A percentile compares a stretch with the other conserved stretches of the same genome.
These are phyloP conservation scores for Skeletonema grethae DNA, from an alignment of 108 stramenopile species.

Conservation along the genomic window DNA sequence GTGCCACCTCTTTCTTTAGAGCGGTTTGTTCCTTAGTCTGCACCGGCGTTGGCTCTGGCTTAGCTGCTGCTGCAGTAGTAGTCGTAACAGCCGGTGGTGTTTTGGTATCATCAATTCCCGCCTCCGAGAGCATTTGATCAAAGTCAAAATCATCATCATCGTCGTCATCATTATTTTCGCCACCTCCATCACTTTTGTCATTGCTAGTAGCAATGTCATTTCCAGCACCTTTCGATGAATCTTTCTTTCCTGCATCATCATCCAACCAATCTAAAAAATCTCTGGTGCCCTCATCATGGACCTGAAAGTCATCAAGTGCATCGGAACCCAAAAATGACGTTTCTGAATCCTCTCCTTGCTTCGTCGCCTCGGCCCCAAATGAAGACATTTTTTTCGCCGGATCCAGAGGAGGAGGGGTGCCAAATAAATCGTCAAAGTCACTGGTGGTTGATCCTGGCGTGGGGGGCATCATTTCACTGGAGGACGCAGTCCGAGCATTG, in stretches of 20 bases:
- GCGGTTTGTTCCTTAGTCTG: background rate
- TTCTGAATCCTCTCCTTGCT: background rate
- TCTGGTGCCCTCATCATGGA: constrained; percentile 63
- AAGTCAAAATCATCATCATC: constrained; percentile 51
- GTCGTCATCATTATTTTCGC: background rate
- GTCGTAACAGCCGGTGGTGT: background rate
- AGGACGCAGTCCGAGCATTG: background rate
- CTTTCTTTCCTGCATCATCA: constrained; percentile 50
- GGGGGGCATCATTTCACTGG: background rate
- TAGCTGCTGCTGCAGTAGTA: background rate
- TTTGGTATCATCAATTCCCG: constrained; percentile 5
- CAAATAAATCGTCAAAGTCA: constrained; percentile 46
- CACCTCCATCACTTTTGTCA: constrained; percentile 5
- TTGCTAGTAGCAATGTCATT: background rate
- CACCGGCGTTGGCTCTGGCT: background rate
- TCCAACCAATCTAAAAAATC: constrained; percentile 85
- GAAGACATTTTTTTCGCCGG: constrained; percentile 9
- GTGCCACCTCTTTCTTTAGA: background rate
- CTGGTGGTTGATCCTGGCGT: constrained; percentile 3
- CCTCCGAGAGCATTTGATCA: constrained; percentile 43
- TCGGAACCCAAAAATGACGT: constrained; percentile 3
- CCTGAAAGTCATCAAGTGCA: constrained; percentile 45
- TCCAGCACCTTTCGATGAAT: background rate
- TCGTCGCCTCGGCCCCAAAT: constrained; percentile 6
- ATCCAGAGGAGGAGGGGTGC: constrained; percentile 26